Conservation (phyloP, 2,329 filamentous ascomycete species). For the Teratosphaeria viscida region DNA sequence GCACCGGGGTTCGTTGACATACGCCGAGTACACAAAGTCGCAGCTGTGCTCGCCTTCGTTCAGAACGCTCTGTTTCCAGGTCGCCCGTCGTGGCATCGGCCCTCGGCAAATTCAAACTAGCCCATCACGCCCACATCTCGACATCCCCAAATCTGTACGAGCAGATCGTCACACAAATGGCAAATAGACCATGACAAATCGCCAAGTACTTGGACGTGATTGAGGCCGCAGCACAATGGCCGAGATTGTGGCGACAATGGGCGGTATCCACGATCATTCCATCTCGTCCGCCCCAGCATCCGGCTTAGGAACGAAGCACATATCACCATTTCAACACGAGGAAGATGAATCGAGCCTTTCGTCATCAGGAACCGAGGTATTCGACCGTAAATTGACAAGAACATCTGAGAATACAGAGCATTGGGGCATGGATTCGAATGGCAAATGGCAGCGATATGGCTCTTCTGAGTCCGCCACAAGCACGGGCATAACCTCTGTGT, state of each 20-base stretch:
- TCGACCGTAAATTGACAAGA: slow-evolving; percentile 13
- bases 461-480: slow-evolving; percentile 24
- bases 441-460: slow-evolving; percentile 23
- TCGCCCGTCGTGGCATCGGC: background rate
- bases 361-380: slow-evolving; percentile 21
- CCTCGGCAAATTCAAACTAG: background rate
- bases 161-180: background rate
- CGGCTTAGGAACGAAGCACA: background rate
- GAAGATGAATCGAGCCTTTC: slow-evolving; percentile 24
- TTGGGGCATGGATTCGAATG: slow-evolving; percentile 19
- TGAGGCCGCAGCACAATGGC: background rate
- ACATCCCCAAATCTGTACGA: background rate
- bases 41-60: background rate
- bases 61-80: background rate
- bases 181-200: background rate
- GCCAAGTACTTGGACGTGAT: background rate
- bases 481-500: slow-evolving; percentile 24
- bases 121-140: background rate
- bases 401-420: slow-evolving; percentile 8
- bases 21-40: background rate
- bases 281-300: background rate
- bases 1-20: background rate
- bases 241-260: background rate
- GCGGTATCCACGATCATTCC: slow-evolving; percentile 3
- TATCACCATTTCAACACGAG: slow-evolving; percentile 1